phyloP scores from a whole-genome alignment of 352 stramenopile species.

The Phytophthora pini region DNA sequence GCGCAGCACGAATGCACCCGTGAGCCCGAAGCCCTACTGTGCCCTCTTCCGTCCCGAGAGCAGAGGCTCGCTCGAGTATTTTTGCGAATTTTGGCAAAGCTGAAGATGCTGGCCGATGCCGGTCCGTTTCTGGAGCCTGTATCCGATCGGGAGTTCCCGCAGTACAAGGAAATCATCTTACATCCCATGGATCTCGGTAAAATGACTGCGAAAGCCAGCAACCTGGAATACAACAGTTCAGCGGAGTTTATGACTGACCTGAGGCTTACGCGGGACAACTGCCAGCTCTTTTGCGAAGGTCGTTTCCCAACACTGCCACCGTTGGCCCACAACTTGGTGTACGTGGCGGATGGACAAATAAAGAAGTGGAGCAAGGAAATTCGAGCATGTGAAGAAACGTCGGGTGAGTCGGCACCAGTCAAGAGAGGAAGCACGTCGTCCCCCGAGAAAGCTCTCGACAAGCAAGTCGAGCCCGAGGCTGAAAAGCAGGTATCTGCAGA shows the following conservation, averaged over 20 bases:
- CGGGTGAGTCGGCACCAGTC: conserved; percentile 17
- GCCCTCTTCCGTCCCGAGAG: conserved; percentile 62
- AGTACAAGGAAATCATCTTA: conserved; percentile 86
- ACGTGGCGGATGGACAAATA: conserved; percentile 66
- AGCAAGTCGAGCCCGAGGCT: conserved; percentile 9
- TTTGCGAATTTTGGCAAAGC: conserved; percentile 63
- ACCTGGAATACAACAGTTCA: conserved; percentile 60
- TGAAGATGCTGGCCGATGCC: conserved; percentile 66
- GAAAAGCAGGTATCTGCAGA: not conserved
- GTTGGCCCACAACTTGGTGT: conserved; percentile 72
- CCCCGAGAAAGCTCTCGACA: conserved; percentile 5
- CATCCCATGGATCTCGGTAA: conserved; percentile 77
- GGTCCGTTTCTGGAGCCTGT: conserved; percentile 83
- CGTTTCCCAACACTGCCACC: conserved; percentile 79
- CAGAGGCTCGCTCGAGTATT: conserved; percentile 70
- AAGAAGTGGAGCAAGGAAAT: conserved; percentile 81
- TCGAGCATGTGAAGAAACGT: conserved; percentile 51
- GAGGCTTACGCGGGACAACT: conserved; percentile 80
- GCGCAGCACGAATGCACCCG: conserved; percentile 38
- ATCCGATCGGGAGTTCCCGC: conserved; percentile 79
- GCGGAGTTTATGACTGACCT: conserved; percentile 71
- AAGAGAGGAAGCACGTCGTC: conserved; percentile 13
- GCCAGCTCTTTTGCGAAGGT: conserved; percentile 80
- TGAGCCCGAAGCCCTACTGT: conserved; percentile 50
- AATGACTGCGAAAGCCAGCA: conserved; percentile 61